phyloP scores from a whole-genome alignment of 1,139 yeast species.

The Geotrichum fermentans region DNA sequence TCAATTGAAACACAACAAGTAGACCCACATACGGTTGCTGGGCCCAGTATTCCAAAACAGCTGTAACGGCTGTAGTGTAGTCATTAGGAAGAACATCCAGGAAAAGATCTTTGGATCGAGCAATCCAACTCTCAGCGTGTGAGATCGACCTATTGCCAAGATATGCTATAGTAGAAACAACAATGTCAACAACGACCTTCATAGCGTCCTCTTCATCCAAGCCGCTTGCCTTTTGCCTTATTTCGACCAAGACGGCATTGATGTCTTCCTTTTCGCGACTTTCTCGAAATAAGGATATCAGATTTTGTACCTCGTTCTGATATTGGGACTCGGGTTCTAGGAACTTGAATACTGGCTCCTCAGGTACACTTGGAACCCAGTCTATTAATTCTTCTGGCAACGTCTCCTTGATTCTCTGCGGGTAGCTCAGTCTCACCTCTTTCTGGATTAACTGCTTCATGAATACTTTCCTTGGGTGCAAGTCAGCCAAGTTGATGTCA shows the following conservation, averaged over 20 bases:
- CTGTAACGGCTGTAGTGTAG: conserved; percentile 44
- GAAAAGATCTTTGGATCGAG: conserved; percentile 52
- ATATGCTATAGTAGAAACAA: conserved; percentile 69
- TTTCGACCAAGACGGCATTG: conserved; percentile 35
- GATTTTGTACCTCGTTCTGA: conserved; percentile 37
- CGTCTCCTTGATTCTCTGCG: conserved; percentile 66
- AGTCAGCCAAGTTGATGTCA: conserved; percentile 33
- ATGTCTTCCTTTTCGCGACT: conserved; percentile 36
- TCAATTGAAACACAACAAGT: conserved; percentile 61
- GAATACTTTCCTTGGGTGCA: conserved; percentile 72
- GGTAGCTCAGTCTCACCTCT: conserved; percentile 72
- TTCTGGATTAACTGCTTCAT: conserved; percentile 76
- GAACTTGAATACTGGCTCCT: conserved; percentile 46
- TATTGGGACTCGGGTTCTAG: conserved; percentile 37
- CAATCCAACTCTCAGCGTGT: conserved; percentile 70
- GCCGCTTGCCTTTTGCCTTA: conserved; percentile 25
- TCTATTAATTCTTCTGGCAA: conserved; percentile 68
- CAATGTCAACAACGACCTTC: conserved; percentile 51
- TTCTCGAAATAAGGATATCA: conserved; percentile 33
- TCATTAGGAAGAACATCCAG: conserved; percentile 36
- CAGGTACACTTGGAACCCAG: conserved; percentile 45
- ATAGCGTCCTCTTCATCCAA: conserved; percentile 38
- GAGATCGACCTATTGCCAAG: conserved; percentile 88
- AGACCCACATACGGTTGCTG: conserved; percentile 78
- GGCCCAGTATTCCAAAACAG: conserved; percentile 72